Evolutionary conservation across 495 filamentous ascomycete species (phyloP), one percentile per base, ranked within the genome.

Genomic region (Trichoderma parareesei): DNA sequence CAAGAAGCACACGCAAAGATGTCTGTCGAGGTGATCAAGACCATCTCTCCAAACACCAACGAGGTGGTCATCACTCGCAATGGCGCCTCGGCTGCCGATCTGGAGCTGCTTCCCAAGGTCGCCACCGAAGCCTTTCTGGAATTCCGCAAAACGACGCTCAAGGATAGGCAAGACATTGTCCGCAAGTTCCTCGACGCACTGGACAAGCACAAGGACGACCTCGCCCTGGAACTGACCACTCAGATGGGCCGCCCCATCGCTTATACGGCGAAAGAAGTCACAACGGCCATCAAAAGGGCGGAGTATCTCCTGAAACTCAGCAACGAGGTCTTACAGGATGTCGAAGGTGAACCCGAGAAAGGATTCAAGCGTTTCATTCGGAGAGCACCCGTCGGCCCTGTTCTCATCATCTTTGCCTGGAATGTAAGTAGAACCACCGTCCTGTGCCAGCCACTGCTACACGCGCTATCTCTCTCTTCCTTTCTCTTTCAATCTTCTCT

Each of bases 221-320:
- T 97, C n/a, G 91, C 87, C 4, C 81, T 79, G 65, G 92, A 96
- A 72, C 75, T 97, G 44, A 96, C 91, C 0, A 88, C 93, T 76
- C 91, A 97, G 77, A 97, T 97, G 93, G 93, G 93, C 62, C 83
- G 93, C 16, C 93, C 93, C 18, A 94, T 96, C 63, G 84, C 88
- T 13, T 97, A 94, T 71, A 88, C 90, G 0, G 82, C 82, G 18
- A 90, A 85, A 69, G 93, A 97, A 75, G 80, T 97, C 66, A 76
- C 81, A 37, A 97, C 93, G 16, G 91, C 93, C 7, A 82, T 91
- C 49, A 88, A 86, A 72, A 81, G 93, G 67, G 90, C 86, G 62
- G 84, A 93, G 68, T 93, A 94, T 72, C 77, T 97, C 44, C 75
- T 93, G 53, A 90, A 89, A 69, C 86, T 96, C 66, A 92, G 89